Conservation (phyloP, 2,329 filamentous ascomycete species). For the Trichoderma breve region DNA sequence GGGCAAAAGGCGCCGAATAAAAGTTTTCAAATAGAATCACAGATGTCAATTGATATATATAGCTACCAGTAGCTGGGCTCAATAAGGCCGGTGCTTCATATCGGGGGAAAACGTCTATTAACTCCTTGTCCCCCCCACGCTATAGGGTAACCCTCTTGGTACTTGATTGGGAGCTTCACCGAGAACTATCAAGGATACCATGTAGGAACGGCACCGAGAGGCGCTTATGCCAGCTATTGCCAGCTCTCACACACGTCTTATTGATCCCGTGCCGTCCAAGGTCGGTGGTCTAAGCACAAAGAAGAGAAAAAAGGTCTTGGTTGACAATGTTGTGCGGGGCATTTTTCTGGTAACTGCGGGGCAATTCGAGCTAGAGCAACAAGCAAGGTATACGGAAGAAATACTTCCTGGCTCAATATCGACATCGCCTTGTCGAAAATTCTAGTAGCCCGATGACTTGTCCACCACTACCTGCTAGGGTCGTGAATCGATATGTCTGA, state of each 20-base stretch:
- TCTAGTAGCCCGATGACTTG: not conserved
- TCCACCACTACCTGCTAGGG: slow-evolving; percentile 7
- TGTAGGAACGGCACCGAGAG: not conserved
- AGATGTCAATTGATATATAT: not conserved
- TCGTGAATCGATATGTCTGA: slow-evolving; percentile 17
- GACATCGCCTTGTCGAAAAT: slow-evolving; percentile 5
- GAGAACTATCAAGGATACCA: not conserved
- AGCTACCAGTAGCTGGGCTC: not conserved
- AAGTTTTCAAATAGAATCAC: not conserved
- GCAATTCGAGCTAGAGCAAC: not conserved
- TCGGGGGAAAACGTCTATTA: not conserved
- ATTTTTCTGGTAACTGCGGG: not conserved
- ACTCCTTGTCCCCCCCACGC: not conserved
- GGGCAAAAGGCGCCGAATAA: not conserved
- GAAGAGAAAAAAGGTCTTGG: not conserved
- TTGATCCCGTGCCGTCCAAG: not conserved
- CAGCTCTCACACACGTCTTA: not conserved
- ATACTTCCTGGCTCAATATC: slow-evolving; percentile 1
- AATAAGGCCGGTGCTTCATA: not conserved
- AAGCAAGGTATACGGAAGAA: slow-evolving; percentile 3
- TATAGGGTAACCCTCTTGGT: not conserved
- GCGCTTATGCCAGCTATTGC: not conserved
- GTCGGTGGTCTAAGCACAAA: not conserved
- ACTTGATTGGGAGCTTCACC: not conserved
- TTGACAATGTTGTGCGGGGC: not conserved